phyloP scores from a whole-genome alignment of 2,329 filamentous ascomycete species.

The Gnomoniopsis smithogilvyi region DNA sequence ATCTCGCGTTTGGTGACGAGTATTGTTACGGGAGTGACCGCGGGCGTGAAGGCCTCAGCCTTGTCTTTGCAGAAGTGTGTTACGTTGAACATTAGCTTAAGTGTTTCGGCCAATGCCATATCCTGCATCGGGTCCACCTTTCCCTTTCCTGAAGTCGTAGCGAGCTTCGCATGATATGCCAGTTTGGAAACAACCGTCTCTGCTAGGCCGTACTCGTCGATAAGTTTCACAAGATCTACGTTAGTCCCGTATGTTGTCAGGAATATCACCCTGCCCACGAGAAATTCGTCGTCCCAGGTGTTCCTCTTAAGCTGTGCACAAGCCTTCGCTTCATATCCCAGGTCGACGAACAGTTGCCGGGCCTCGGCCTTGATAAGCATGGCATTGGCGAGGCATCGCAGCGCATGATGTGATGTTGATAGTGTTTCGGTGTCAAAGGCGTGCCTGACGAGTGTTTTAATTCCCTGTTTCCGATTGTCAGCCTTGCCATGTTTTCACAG shows the following conservation, averaged over 20 bases:
- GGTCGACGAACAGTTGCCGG: conserved; percentile 69
- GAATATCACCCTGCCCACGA: conserved; percentile 75
- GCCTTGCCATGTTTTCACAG: not conserved
- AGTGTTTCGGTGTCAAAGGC: conserved; percentile 65
- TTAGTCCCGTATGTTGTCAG: conserved; percentile 74
- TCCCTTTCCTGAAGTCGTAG: conserved; percentile 28
- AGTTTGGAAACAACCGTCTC: conserved; percentile 70
- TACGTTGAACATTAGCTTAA: conserved; percentile 88
- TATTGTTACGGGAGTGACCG: conserved; percentile 66
- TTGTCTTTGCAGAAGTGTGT: conserved; percentile 69
- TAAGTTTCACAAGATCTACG: conserved; percentile 62
- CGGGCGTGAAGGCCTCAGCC: conserved; percentile 58
- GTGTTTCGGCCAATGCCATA: conserved; percentile 77
- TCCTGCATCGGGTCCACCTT: conserved; percentile 61
- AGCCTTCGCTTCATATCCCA: conserved; percentile 64
- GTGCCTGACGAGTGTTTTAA: conserved; percentile 68
- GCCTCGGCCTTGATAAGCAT: conserved; percentile 67
- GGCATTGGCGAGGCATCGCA: conserved; percentile 83
- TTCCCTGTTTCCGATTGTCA: conserved; percentile 52
- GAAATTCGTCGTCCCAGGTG: conserved; percentile 80
- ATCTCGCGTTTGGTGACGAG: conserved; percentile 62
- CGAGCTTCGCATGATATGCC: conserved; percentile 59
- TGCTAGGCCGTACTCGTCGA: conserved; percentile 64
- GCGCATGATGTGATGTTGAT: conserved; percentile 67
- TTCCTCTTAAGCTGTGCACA: conserved; percentile 71